Base-by-base conservation (phyloP, 257 asterid genomes). In the Datura wrightii region DNA sequence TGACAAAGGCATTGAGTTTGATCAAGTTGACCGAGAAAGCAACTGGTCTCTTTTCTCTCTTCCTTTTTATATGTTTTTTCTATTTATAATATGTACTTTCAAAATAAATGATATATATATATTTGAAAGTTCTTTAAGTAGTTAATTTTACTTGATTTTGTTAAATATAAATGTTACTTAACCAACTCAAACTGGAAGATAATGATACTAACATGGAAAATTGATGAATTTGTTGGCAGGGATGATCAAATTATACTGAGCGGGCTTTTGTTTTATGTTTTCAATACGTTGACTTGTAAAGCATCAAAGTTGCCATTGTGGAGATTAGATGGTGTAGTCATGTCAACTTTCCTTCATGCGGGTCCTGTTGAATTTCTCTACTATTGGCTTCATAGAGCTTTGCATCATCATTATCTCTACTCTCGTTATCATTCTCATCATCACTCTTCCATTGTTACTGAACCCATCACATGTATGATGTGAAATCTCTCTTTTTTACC, bases 11-110 rank as follows among this genome's bases (percentile, higher is more conserved):
- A 94, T 94, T 44, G 97, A 93, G 52, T 94, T 94, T 19, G 94
- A 93, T 0, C 98, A 94, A 67, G 97, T 94, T 6, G 98, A 94
- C 85, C 86, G 98, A 39, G 98, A 94, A 85, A 91, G 86, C 88
- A 92, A 91, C 86, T 93, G 98, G 95, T 90, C 19, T 34, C 4
- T 34, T 11, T 3, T 65, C 44, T 34, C n/a, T 65, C 4, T 65
- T 13, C 5, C 72, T 5, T 65, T 34, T 65, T 13, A 10, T 31
- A 34, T 24, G 0, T 55, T 56, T 5, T 14, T 14, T 16, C 16
- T 56, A 1, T 7, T 16, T 4, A 8, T n/a, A n/a, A n/a, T n/a
- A n/a, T n/a, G n/a, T n/a, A n/a, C n/a, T n/a, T n/a, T n/a, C n/a
- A n/a, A n/a, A n/a, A n/a, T n/a, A n/a, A n/a, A n/a, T n/a, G n/a